Evolutionary conservation across 1,284 basidiomycete genomes (phyloP).

Genomic region (Polyporus tsugae): DNA sequence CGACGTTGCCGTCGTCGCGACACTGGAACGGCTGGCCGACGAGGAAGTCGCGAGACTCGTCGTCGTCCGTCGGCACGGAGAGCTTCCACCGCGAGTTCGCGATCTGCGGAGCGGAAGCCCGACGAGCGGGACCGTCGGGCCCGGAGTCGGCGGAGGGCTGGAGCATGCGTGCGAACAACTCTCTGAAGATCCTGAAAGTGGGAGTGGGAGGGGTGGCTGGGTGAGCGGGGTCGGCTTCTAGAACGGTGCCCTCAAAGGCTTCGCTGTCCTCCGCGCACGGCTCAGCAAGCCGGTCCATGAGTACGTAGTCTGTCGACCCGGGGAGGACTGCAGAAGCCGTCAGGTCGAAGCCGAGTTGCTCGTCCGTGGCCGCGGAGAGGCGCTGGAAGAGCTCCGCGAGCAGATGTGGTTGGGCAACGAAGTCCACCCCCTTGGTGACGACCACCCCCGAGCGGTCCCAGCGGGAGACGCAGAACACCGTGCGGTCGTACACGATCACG

Average conservation of each 20-base stretch:
- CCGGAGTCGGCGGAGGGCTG: not conserved
- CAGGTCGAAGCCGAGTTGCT: constrained; percentile 16
- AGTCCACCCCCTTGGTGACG: not conserved
- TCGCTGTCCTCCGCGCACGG: not conserved
- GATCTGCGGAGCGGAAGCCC: not conserved
- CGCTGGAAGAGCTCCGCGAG: constrained; percentile 11
- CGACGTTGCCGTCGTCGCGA: not conserved
- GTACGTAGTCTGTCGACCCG: constrained; percentile 12
- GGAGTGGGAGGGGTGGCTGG: not conserved
- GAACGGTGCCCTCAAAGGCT: not conserved
- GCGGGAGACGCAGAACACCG: not conserved
- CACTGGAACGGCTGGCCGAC: constrained; percentile 10
- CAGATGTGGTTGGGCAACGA: not conserved
- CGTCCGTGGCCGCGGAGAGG: constrained; percentile 14
- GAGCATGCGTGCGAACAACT: not conserved
- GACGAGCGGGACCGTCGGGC: no score
- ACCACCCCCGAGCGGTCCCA: not conserved
- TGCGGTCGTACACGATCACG: not conserved
- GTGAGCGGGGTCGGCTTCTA: not conserved
- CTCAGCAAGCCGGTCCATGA: constrained; percentile 8
- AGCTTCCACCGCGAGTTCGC: constrained; percentile 5
- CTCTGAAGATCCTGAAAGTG: not conserved
- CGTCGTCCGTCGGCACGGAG: constrained; percentile 8
- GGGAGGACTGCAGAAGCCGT: constrained; percentile 12
- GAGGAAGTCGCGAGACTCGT: constrained; percentile 9